phyloP scores from a whole-genome alignment of 805 yeast genomes.

The Saturnispora sekii region DNA sequence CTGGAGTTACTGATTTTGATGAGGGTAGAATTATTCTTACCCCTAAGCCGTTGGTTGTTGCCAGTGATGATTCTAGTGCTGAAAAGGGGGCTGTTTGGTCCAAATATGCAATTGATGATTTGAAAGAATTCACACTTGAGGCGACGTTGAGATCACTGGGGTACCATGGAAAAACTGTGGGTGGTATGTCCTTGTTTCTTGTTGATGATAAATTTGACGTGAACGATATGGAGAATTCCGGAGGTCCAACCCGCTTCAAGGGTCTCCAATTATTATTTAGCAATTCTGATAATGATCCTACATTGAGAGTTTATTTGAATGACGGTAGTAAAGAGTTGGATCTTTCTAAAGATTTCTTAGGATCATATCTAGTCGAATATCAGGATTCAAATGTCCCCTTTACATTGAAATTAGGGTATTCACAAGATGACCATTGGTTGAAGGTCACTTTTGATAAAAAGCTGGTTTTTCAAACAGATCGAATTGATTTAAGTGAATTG shows the following conservation, averaged over 20 bases:
- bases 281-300: slow-evolving; percentile 35
- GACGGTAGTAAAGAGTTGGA: slow-evolving; percentile 41
- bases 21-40: slow-evolving; percentile 49
- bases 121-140: slow-evolving; percentile 39
- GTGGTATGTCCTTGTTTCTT: slow-evolving; percentile 54
- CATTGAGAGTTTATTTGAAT: slow-evolving; percentile 48
- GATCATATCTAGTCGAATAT: slow-evolving; percentile 32
- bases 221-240: slow-evolving; percentile 30
- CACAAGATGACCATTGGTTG: slow-evolving; percentile 24
- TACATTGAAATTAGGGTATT: slow-evolving; percentile 56
- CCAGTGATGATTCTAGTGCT: slow-evolving; percentile 17
- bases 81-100: slow-evolving; percentile 37
- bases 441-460: slow-evolving; percentile 67
- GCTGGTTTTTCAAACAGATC: slow-evolving; percentile 56
- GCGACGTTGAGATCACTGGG: slow-evolving; percentile 55
- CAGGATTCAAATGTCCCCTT: slow-evolving; percentile 65
- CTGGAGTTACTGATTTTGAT: slow-evolving; percentile 31
- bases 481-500: slow-evolving; percentile 35
- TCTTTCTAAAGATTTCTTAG: slow-evolving; percentile 18
- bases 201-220: slow-evolving; percentile 30
- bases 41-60: slow-evolving; percentile 27
- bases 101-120: slow-evolving; percentile 3
- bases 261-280: slow-evolving; percentile 59
- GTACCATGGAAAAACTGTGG: slow-evolving; percentile 35
- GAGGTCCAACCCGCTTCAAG: slow-evolving; percentile 49